Base-by-base conservation (phyloP, 768 basidiomycete species). In the Hericium alpestre region DNA sequence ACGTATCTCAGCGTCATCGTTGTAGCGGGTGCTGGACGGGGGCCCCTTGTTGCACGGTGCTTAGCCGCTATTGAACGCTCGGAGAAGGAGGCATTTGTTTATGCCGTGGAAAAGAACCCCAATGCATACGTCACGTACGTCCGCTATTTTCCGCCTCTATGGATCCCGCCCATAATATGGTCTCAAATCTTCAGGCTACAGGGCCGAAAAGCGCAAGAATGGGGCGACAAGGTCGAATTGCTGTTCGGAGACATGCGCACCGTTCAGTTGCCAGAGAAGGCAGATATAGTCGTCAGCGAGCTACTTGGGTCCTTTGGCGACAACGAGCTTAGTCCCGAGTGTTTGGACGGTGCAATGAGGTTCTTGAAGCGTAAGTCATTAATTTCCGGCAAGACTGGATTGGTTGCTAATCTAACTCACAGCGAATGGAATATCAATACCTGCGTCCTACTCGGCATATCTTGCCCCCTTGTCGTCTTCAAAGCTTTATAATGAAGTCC, bases 251-350 rank as follows among this genome's bases (percentile, higher is more conserved):
- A 99, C 70, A 98, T 99, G 96, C 79, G 96, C 15, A 73, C 74
- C 25, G 74, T 96, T 47, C 76, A 84, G 9, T 71, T 95, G 1
- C 93, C 95, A 5, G 91, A 96, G 64, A 78, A 80, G 62, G 93
- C 83, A 27, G 96, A 98, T 69, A 91, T 99, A 60, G 74, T 99
- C 57, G 86, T 99, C 65, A 95, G 90, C 72, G 96, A 99, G 70
- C 79, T 99, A 20, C 72, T 99, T 64, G 96, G 96, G 3, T 94
- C 92, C 4, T 98, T 99, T 73, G 96, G 95, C 1, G 96, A 99
- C 71, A 99, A 99, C 59, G 96, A 99, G 69, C 81, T 98, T 51
- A 94, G 93, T 66, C 96, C 96, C 0, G 96, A 99, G 70, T 99
- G 96, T 71, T 75, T 99, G 38, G 96, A 99, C 67, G 96, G 96